Percentiles rank a stretch among this genome's conserved stretches.
phyloP scores from a whole-genome alignment of 2,329 filamentous ascomycete species.

The Aspergillus floridensis region DNA sequence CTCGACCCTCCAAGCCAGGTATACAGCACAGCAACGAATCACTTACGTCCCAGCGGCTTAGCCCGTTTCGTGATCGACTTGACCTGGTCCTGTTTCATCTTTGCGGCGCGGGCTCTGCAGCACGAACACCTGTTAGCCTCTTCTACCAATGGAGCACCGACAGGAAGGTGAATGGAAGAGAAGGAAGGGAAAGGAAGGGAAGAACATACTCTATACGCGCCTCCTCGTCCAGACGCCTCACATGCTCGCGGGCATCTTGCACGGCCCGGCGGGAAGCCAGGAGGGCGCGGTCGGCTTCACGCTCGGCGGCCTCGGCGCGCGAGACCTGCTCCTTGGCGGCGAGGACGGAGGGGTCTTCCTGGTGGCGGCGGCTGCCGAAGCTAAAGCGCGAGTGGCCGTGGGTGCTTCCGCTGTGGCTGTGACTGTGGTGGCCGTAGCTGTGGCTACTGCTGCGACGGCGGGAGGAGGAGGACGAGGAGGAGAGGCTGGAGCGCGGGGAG shows the following conservation, averaged over 20 bases:
- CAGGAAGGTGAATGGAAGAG: neutral
- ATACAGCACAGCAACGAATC: neutral
- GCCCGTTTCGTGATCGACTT: conserved; percentile 65
- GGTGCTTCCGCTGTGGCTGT: neutral
- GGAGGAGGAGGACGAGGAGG: conserved; percentile 26
- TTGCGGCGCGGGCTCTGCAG: conserved; percentile 55
- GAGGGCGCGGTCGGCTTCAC: conserved; percentile 63
- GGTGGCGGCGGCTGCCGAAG: conserved; percentile 39
- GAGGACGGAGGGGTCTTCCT: conserved; percentile 62
- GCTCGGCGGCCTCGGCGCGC: conserved; percentile 62
- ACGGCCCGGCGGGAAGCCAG: conserved; percentile 58
- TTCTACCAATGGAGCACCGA: no score
- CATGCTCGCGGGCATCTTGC: conserved; percentile 62
- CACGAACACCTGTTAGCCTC: neutral
- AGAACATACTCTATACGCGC: conserved; percentile 56
- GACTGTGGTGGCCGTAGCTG: neutral
- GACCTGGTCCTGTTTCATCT: conserved; percentile 67
- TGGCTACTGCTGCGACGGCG: neutral
- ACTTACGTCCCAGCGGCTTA: conserved; percentile 67
- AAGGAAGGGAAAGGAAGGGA: neutral
- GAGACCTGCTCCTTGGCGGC: conserved; percentile 62
- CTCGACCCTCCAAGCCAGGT: neutral
- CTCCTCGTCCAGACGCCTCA: conserved; percentile 62
- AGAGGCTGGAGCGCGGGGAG: conserved; percentile 36
- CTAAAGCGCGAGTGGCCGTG: conserved; percentile 17